Base-by-base conservation (phyloP, 75 land plant species). In the Ceratopteris richardii region DNA sequence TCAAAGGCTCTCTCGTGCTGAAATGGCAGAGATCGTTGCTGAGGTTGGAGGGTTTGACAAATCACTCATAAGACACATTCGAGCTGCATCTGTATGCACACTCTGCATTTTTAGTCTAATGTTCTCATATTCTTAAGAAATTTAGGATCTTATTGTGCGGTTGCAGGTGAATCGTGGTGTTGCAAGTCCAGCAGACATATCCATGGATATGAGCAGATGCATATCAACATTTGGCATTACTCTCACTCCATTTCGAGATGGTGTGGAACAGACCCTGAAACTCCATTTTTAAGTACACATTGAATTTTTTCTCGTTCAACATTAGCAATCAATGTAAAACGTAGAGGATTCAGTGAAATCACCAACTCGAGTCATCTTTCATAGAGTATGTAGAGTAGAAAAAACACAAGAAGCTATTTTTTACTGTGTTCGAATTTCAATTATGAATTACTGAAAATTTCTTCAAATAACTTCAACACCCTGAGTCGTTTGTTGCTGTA, bases 1-100 rank as follows among this genome's bases (percentile, higher is more conserved):
- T 21, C 80, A 84, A 59, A 77, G 95, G 43, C 60, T 91, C 1
- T 88, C 97, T 10, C 84, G 97, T 1, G 75, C 73, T 30, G 83
- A 85, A 54, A 91, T 91, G 86, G 97, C 97, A 17, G 81, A 88
- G 61, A 53, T 75, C 12, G 89, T 91, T 1, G 88, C 97, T 22
- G 27, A 60, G 0, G 54, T 84, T 37, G 68, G 71, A 75, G 88
- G 94, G 51, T 71, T 83, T 60, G 58, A 77, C 56, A 63, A 29
- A 27, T 70, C 74, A 10, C 68, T 75, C 11, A 77, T 91, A 44
- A 81, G 70, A 62, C 47, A 77, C 20, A 86, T 88, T 7, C 68
- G 83, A 52, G 88, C 97, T 51, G 65, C 70, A 60, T 72, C 82
- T 7, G 89, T 87, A 57, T 20, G 76, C 71, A 12, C 17, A 18